Evolutionary conservation across 495 filamentous ascomycete species (phyloP).

Genomic region (Aspergillus wentii): DNA sequence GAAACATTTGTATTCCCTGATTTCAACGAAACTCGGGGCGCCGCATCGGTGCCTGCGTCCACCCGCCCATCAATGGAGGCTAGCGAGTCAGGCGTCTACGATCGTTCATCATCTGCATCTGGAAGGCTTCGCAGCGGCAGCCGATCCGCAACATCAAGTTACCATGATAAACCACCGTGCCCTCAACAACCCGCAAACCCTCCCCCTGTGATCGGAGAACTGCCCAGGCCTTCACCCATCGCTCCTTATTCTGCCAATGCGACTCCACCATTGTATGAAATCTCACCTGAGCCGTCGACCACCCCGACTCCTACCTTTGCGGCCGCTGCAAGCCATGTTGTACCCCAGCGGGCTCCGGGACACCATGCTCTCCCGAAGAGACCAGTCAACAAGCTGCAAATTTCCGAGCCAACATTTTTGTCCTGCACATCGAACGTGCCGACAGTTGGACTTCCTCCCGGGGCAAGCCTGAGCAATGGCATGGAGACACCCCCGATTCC

Average conservation of each 20-base stretch:
- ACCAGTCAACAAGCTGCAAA: conserved; percentile 65
- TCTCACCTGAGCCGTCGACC: conserved; percentile 25
- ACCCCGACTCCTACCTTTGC: conserved; percentile 14
- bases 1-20: conserved; percentile 21
- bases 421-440: conserved; percentile 70
- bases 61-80: conserved; percentile 38
- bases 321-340: conserved; percentile 7
- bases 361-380: conserved; percentile 48
- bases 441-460: conserved; percentile 55
- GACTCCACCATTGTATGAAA: conserved; percentile 48
- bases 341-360: conserved; percentile 27
- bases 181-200: conserved; percentile 30
- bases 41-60: conserved; percentile 25
- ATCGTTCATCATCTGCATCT: conserved; percentile 38
- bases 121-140: conserved; percentile 45
- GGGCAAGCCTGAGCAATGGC: conserved; percentile 38
- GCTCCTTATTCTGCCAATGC: conserved; percentile 51
- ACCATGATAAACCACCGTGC: conserved; percentile 34
- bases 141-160: conserved; percentile 33
- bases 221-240: conserved; percentile 49
- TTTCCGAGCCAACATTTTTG: conserved; percentile 81
- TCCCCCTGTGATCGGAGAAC: conserved; percentile 35
- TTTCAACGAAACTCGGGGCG: conserved; percentile 18
- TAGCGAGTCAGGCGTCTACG: conserved; percentile 23
- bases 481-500: conserved; percentile 54